A percentile compares a stretch with the other conserved stretches of the same genome.
Evolutionary conservation across 2,329 filamentous ascomycete species (phyloP).

Genomic region (Arthrobotrys sinensis): DNA sequence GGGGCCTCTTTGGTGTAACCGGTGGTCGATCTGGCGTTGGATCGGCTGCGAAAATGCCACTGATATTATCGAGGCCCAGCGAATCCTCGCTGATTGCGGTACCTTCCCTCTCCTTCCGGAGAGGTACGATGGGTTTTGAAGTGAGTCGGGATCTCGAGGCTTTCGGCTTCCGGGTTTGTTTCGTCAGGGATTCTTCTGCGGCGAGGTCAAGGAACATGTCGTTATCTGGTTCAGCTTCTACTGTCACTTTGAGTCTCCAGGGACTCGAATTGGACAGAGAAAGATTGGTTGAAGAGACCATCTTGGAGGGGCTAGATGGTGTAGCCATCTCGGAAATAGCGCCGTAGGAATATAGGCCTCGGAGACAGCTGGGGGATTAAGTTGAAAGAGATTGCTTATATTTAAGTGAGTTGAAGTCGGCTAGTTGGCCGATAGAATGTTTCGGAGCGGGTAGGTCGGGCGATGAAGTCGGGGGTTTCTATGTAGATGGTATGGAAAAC

Average conservation of each 20-base stretch:
- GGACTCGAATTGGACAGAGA: slow-evolving; percentile 58
- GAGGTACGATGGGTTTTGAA: slow-evolving; percentile 22
- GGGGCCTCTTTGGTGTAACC: slow-evolving; percentile 21
- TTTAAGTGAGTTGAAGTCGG: neutral
- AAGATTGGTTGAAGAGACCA: slow-evolving; percentile 57
- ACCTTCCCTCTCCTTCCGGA: slow-evolving; percentile 29
- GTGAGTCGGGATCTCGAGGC: slow-evolving; percentile 4
- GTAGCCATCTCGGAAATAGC: slow-evolving; percentile 19
- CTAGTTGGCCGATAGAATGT: neutral
- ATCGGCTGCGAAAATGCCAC: slow-evolving; percentile 42
- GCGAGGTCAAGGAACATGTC: slow-evolving; percentile 55
- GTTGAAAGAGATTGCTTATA: neutral
- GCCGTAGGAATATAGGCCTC: neutral
- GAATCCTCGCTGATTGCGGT: slow-evolving; percentile 50
- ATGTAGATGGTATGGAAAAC: neutral
- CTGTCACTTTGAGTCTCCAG: slow-evolving; percentile 54
- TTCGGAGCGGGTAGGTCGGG: neutral
- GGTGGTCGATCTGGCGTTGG: neutral
- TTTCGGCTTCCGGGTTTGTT: slow-evolving; percentile 24
- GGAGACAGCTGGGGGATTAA: neutral
- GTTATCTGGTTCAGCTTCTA: slow-evolving; percentile 52
- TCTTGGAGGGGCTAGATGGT: slow-evolving; percentile 46
- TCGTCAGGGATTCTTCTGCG: slow-evolving; percentile 47
- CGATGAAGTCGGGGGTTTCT: slow-evolving; percentile 6
- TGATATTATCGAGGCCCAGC: slow-evolving; percentile 53